Evolutionary conservation across 169 alveolate species (phyloP).

Genomic region (Cryptosporidium xiaoi): DNA sequence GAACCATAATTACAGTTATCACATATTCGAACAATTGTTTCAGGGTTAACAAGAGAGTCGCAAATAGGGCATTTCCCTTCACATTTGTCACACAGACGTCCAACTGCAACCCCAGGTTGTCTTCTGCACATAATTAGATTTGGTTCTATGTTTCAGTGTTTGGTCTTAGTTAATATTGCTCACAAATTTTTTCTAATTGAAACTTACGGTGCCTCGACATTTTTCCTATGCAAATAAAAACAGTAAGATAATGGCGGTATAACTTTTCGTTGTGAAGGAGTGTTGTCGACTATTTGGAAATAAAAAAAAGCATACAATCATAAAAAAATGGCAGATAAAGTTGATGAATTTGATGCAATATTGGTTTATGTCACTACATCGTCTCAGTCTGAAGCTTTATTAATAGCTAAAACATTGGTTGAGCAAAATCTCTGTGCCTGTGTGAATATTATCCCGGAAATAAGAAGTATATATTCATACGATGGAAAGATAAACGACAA

Average conservation of each 20-base stretch:
- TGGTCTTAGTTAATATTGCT: conserved; percentile 67
- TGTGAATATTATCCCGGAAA: conserved; percentile 40
- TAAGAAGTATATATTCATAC: conserved; percentile 43
- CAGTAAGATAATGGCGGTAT: neutral
- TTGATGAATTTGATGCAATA: neutral
- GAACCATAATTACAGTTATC: conserved; percentile 99
- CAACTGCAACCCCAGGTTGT: conserved; percentile 98
- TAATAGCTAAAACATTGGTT: conserved; percentile 27
- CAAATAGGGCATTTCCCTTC: conserved; percentile 99
- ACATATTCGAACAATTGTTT: conserved; percentile 95
- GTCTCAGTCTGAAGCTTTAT: conserved; percentile 30
- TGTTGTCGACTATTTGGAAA: no score
- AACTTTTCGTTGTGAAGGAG: neutral
- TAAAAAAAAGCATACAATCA: neutral
- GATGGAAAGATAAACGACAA: conserved; percentile 26
- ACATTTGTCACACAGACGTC: conserved; percentile 97
- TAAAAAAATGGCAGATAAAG: neutral
- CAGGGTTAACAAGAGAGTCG: conserved; percentile 98
- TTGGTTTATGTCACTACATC: conserved; percentile 27
- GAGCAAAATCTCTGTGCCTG: conserved; percentile 68
- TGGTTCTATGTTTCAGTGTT: conserved; percentile 80
- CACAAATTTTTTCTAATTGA: neutral
- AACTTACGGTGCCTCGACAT: conserved; percentile 72
- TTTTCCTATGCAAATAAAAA: neutral
- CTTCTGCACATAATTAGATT: conserved; percentile 98